Percentiles rank a stretch among this genome's conserved stretches.
phyloP scores from a whole-genome alignment of 768 basidiomycete species.

The Boletus rufocinnamomeus region DNA sequence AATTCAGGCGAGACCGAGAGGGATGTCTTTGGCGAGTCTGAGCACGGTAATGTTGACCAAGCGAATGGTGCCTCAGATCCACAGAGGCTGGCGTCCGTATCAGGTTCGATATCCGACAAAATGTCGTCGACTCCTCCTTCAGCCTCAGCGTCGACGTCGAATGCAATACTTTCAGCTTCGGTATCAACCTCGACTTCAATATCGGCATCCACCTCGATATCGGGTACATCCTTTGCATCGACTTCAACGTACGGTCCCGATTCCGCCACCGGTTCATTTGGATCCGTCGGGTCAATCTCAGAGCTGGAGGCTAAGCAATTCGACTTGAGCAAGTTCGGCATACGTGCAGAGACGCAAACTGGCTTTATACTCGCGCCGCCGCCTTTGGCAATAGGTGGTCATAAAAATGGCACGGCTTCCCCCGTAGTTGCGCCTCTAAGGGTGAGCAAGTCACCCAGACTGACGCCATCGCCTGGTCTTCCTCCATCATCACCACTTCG shows the following conservation, averaged over 20 bases:
- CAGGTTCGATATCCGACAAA: slow-evolving; percentile 11
- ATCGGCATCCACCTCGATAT: slow-evolving; percentile 16
- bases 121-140: background rate
- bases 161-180: slow-evolving; percentile 11
- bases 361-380: slow-evolving; percentile 29
- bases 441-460: slow-evolving; percentile 29
- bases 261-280: slow-evolving; percentile 15
- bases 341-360: slow-evolving; percentile 1
- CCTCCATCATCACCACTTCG: slow-evolving; percentile 22
- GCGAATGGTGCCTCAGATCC: slow-evolving; percentile 3
- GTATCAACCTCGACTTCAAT: slow-evolving; percentile 19
- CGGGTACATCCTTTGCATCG: slow-evolving; percentile 19
- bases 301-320: slow-evolving; percentile 25
- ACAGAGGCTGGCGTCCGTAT: background rate
- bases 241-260: slow-evolving; percentile 17
- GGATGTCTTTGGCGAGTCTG: slow-evolving; percentile 13
- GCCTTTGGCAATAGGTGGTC: slow-evolving; percentile 23
- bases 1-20: slow-evolving; percentile 21
- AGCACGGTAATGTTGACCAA: slow-evolving; percentile 12
- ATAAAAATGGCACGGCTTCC: background rate
- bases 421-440: slow-evolving; percentile 28
- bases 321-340: slow-evolving; percentile 16
- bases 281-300: slow-evolving; percentile 24
- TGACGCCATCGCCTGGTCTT: slow-evolving; percentile 18
- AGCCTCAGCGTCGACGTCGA: slow-evolving; percentile 4